Base-by-base conservation (phyloP, 106 monocot genomes). In the Acorus calamus region DNA sequence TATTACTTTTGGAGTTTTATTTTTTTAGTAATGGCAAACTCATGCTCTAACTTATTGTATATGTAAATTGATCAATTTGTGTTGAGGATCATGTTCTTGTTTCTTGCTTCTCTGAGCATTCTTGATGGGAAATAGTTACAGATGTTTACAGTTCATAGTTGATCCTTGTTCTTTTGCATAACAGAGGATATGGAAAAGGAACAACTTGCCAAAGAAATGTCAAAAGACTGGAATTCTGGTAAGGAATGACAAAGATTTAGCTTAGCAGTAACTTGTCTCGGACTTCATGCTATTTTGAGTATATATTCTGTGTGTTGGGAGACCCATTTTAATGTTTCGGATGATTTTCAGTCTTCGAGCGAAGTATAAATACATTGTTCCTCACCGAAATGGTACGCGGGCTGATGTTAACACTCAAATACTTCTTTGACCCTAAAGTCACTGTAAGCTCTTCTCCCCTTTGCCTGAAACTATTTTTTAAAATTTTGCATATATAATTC, bases 191-290 rank as follows among this genome's bases (percentile, higher is more conserved):
- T 82, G 59, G 90, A 96, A 75, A 76, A 75, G 60, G 89, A 94
- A 49, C 57, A 94, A 69, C 80, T 90, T 47, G 77, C 87, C 4
- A 84, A 80, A 71, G 94, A 96, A 70, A 63, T 96, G 5, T 78
- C 90, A 7, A 96, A 96, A 69, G 94, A 96, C 71, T 90, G 90
- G 94, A 96, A 65, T 73, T 57, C 82, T 71, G 87, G 94, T 96
- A 82, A 65, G 6, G 45, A 54, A 9, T 43, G 44, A 53, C 55
- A 14, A 47, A 44, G 42, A 3, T 56, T 66, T 54, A 59, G 55
- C 3, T 50, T 52, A 28, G 28, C 28, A 28, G 28, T 28, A 28
- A 28, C 28, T 28, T 28, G 28, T 28, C 28, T 28, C 28, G 0
- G 28, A 28, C 28, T 47, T 4, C 28, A 4, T 68, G 44, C 44